Base-by-base conservation (phyloP, 2,329 filamentous ascomycete species). In the Curvularia spicifera region DNA sequence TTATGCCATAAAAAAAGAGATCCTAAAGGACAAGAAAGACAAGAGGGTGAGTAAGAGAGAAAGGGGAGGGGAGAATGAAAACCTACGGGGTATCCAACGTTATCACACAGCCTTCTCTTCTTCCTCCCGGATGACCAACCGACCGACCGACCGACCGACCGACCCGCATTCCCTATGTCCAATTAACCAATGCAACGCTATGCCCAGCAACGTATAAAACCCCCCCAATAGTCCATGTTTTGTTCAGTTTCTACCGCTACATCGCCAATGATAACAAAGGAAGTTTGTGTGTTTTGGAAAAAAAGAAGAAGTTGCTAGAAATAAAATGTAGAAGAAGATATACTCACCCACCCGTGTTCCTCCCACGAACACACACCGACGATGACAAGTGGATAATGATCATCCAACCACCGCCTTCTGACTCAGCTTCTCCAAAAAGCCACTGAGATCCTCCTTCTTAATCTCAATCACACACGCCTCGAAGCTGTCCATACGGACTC, bases 381-480 rank as follows among this genome's bases (percentile, higher is more conserved):
- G 22, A 24, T 1, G 22, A 4, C 22, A 24, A 24, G n/a, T n/a
- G n/a, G n/a, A n/a, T n/a, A n/a, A n/a, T 20, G 18, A 1, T 15
- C 63, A 76, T 22, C 85, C 86, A 55, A 88, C 89, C 18, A 98
- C 93, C 56, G 88, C 88, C 84, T 96, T 96, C 85, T 93, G 89
- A 78, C 93, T 97, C 73, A 99, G 78, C 55, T 89, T 89, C 80
- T 99, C 95, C 65, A 99, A 81, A 76, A 99, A 99, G 0, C 89
- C 91, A 15, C 88, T 87, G 28, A 99, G 80, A 78, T 98, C 95
- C 74, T 98, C 95, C 81, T 97, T 97, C 78, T 89, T 89, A n/a
- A 99, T 94, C 76, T 99, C 95, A 46, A 98, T 93, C 7, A 98
- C 95, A 71, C 92, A 96, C 76, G 97, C 91, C 78, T 99, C 95